Percentiles rank a stretch among this genome's conserved stretches.
phyloP scores from a whole-genome alignment of 257 asterid species.

The Anisodus acutangulus region DNA sequence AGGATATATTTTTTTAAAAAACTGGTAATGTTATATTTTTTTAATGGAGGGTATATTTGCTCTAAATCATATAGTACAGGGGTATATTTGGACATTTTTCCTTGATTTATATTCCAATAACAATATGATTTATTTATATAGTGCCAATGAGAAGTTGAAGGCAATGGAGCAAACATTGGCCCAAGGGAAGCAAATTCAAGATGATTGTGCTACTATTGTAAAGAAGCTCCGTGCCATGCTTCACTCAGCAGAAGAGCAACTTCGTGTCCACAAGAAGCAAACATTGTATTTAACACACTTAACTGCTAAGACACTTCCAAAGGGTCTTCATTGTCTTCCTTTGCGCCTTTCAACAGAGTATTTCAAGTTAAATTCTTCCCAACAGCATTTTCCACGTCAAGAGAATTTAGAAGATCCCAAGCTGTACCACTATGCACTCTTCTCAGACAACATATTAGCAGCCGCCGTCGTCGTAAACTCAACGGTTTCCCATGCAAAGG shows the following conservation, averaged over 20 bases:
- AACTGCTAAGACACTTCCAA: slow-evolving; percentile 70
- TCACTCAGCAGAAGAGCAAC: slow-evolving; percentile 68
- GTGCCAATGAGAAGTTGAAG: slow-evolving; percentile 74
- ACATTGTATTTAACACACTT: slow-evolving; percentile 63
- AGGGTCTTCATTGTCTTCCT: slow-evolving; percentile 77
- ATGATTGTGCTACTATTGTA: slow-evolving; percentile 59
- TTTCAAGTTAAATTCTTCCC: slow-evolving; percentile 59
- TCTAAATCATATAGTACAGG: too few species aligned
- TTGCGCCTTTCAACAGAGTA: slow-evolving; percentile 68
- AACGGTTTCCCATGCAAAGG: slow-evolving; percentile 78
- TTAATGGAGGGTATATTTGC: too few species aligned
- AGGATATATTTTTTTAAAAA: too few species aligned
- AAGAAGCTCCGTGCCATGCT: slow-evolving; percentile 75
- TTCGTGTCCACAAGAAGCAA: slow-evolving; percentile 64
- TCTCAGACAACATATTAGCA: slow-evolving; percentile 88
- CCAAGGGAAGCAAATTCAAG: slow-evolving; percentile 82
- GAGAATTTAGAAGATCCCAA: slow-evolving; percentile 67
- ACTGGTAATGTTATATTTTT: too few species aligned
- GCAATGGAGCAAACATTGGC: slow-evolving; percentile 81
- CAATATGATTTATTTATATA: slow-evolving; percentile 33
- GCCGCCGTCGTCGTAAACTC: slow-evolving; percentile 91
- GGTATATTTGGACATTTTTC: too few species aligned
- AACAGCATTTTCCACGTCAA: slow-evolving; percentile 61
- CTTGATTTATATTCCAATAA: slow-evolving; percentile 4
- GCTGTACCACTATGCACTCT: slow-evolving; percentile 85